phyloP scores from a whole-genome alignment of 345 rosid genomes.

The Eucalyptus paniculata region DNA sequence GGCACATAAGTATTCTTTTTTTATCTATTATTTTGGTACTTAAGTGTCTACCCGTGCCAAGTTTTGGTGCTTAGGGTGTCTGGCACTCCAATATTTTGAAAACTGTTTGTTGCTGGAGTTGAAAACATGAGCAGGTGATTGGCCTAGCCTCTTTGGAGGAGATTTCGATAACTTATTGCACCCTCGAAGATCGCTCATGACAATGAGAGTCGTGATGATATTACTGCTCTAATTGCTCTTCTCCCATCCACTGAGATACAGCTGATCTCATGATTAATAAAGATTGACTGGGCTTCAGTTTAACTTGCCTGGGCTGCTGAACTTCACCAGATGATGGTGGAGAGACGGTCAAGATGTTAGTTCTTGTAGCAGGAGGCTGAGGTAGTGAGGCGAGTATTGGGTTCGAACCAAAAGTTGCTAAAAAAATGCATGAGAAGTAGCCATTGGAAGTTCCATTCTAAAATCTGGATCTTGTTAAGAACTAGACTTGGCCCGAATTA shows the following conservation, averaged over 20 bases:
- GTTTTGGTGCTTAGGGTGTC: too few relatives aligned
- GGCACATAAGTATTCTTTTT: too few relatives aligned
- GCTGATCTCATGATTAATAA: neutral
- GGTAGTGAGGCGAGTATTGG: neutral
- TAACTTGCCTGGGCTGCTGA: neutral
- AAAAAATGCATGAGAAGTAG: neutral
- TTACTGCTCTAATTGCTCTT: neutral
- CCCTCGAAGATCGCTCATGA: neutral
- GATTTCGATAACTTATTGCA: neutral
- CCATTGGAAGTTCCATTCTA: neutral
- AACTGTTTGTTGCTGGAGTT: neutral
- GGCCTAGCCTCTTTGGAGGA: neutral
- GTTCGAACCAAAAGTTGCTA: neutral
- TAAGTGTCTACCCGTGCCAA: rapidly evolving
- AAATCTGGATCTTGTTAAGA: neutral
- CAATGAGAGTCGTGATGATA: neutral
- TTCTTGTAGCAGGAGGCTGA: neutral
- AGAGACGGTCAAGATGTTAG: neutral
- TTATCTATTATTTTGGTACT: too few relatives aligned
- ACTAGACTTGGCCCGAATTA: neutral
- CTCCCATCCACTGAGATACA: neutral
- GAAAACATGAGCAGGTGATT: neutral
- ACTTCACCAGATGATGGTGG: neutral
- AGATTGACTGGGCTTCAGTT: neutral
- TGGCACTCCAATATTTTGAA: neutral